A percentile compares a stretch with the other conserved stretches of the same genome.
phyloP scores from a whole-genome alignment of 2,329 filamentous ascomycete species.

The Fusarium pininemorale region DNA sequence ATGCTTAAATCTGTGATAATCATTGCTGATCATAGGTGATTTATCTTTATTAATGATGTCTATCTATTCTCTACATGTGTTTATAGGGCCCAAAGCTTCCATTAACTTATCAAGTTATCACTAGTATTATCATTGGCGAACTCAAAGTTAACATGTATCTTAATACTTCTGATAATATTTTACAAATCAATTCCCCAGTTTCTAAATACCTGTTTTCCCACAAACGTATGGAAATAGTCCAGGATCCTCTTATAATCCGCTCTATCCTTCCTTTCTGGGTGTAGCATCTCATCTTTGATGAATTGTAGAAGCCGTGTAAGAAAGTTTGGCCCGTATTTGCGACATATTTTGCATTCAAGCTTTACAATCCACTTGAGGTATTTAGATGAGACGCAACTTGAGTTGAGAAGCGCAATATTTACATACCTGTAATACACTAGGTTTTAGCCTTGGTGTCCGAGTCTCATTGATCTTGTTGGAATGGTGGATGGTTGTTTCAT shows the following conservation, averaged over 20 bases:
- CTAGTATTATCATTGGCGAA: not conserved
- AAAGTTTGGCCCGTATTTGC: not conserved
- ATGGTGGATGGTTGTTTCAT: not conserved
- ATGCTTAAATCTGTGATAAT: not conserved
- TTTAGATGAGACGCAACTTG: not conserved
- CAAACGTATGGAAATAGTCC: not conserved
- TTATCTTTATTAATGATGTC: not conserved
- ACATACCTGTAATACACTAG: not conserved
- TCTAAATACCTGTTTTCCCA: fast-evolving
- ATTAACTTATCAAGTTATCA: not conserved
- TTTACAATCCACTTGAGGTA: not conserved
- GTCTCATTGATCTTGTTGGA: not conserved
- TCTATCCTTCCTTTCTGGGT: not conserved
- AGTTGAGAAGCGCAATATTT: fast-evolving
- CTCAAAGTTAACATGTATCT: fast-evolving
- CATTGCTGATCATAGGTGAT: not conserved
- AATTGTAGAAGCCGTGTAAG: fast-evolving
- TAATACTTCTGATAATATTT: not conserved
- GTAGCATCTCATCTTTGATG: not conserved
- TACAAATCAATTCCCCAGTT: not conserved
- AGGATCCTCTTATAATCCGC: not conserved
- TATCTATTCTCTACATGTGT: too few relatives aligned
- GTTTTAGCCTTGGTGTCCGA: not conserved
- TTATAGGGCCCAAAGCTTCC: not conserved
- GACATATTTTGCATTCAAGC: fast-evolving